Conservation (phyloP, 1,284 basidiomycete genomes). For the Cryptococcus sp. region DNA sequence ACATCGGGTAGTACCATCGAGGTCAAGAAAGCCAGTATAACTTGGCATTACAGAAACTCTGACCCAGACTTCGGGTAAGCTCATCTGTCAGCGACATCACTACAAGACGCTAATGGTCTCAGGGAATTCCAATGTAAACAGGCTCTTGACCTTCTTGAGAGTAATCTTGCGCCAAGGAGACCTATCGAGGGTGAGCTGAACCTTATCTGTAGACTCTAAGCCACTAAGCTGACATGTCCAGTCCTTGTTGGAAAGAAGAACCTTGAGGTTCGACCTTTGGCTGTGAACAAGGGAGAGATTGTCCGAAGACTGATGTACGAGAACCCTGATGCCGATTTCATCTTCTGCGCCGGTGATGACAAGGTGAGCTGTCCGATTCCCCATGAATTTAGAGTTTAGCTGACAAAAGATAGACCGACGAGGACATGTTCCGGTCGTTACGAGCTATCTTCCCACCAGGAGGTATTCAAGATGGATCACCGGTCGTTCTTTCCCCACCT, state of each 20-base stretch:
- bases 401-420: slow-evolving; percentile 63
- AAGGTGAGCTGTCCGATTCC: slow-evolving; percentile 59
- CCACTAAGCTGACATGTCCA: slow-evolving; percentile 26
- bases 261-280: slow-evolving; percentile 88
- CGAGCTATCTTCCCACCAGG: slow-evolving; percentile 51
- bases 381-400: neutral
- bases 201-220: neutral
- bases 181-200: slow-evolving; percentile 71
- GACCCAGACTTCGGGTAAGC: slow-evolving; percentile 94
- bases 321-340: slow-evolving; percentile 87
- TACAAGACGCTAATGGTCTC: neutral
- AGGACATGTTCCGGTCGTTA: slow-evolving; percentile 92
- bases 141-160: slow-evolving; percentile 92
- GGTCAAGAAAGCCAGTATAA: slow-evolving; percentile 93
- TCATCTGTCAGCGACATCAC: slow-evolving; percentile 14
- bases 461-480: slow-evolving; percentile 48
- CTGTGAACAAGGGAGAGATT: slow-evolving; percentile 98
- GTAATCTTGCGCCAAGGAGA: slow-evolving; percentile 77
- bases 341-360: slow-evolving; percentile 97
- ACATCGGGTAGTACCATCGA: slow-evolving; percentile 96
- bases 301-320: slow-evolving; percentile 88
- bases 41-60: slow-evolving; percentile 91
- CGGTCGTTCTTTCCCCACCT: slow-evolving; percentile 64
- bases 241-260: slow-evolving; percentile 97
- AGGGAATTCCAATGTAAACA: slow-evolving; percentile 90